Evolutionary conservation across 2,329 filamentous ascomycete species (phyloP).

Genomic region (Epicoccum nigrum): DNA sequence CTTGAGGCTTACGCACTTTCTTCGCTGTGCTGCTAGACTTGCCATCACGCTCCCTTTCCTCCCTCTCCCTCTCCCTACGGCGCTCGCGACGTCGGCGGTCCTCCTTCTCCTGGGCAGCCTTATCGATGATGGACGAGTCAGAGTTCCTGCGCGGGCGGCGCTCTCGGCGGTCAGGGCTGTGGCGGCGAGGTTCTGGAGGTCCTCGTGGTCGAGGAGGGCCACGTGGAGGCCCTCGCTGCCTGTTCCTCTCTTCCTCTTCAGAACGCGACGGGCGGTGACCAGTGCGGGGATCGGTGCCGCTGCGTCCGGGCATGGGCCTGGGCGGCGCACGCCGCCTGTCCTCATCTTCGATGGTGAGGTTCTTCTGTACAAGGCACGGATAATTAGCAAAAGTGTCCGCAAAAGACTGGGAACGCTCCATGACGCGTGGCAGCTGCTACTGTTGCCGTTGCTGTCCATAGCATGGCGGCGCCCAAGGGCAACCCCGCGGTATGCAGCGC

Average conservation of each 20-base stretch:
- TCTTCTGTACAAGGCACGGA: conserved; percentile 64
- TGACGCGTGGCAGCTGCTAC: conserved; percentile 20
- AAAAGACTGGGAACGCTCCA: conserved; percentile 51
- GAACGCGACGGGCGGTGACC: conserved; percentile 68
- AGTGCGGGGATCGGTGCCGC: conserved; percentile 53
- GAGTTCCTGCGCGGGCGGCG: conserved; percentile 72
- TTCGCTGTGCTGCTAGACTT: conserved; percentile 45
- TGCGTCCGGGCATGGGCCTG: conserved; percentile 52
- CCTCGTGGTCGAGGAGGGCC: conserved; percentile 46
- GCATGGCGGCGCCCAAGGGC: too few species aligned
- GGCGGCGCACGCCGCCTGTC: conserved; percentile 48
- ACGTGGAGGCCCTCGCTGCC: conserved; percentile 47
- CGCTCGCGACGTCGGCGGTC: conserved; percentile 58
- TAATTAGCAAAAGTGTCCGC: conserved; percentile 52
- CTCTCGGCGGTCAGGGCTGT: conserved; percentile 49
- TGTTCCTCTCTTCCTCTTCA: conserved; percentile 62
- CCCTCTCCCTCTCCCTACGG: conserved; percentile 61
- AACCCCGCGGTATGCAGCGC: conserved; percentile 1
- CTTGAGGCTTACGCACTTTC: conserved; percentile 50
- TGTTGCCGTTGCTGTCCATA: too few species aligned
- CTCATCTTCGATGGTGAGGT: conserved; percentile 70
- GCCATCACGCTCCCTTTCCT: conserved; percentile 48
- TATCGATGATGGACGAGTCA: conserved; percentile 75
- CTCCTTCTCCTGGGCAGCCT: conserved; percentile 56
- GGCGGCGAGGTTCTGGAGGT: conserved; percentile 47